phyloP scores from a whole-genome alignment of 768 basidiomycete species.

The Gymnopilus dilepis region DNA sequence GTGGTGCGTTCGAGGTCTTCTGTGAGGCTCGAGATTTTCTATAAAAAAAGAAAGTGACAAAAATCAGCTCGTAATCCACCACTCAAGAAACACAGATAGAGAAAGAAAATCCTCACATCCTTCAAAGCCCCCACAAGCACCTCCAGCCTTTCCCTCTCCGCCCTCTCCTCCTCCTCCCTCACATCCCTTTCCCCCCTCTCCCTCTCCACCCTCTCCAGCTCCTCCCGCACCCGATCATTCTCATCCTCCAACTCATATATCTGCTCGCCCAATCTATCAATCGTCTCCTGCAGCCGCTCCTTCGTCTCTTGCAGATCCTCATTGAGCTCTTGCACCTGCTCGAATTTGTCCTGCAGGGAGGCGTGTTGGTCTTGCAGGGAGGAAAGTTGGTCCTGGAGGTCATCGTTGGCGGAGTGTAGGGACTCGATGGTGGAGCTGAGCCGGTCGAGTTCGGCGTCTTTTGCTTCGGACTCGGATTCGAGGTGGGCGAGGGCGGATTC shows the following conservation, averaged over 20 bases:
- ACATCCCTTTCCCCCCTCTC: conserved; percentile 73
- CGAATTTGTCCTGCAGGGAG: not conserved
- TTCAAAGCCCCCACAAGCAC: conserved; percentile 76
- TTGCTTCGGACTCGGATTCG: conserved; percentile 78
- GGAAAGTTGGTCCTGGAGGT: too few relatives aligned
- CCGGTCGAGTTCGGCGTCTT: conserved; percentile 76
- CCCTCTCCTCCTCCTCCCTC: conserved; percentile 72
- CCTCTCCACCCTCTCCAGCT: conserved; percentile 67
- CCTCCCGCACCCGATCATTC: conserved; percentile 76
- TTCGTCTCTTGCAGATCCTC: not conserved
- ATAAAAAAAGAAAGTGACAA: conserved; percentile 19
- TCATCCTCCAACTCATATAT: conserved; percentile 90
- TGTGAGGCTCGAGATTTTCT: conserved; percentile 76
- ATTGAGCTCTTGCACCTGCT: too few relatives aligned
- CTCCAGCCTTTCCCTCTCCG: conserved; percentile 73
- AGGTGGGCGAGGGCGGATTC: conserved; percentile 77
- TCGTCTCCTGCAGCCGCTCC: conserved; percentile 67
- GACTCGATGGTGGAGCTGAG: conserved; percentile 67
- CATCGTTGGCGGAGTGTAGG: too few relatives aligned
- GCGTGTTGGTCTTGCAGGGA: too few relatives aligned
- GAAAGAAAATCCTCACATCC: conserved; percentile 56
- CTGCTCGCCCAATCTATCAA: conserved; percentile 80
- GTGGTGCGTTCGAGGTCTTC: conserved; percentile 68
- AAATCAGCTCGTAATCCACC: not conserved
- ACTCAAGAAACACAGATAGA: not conserved